phyloP scores from a whole-genome alignment of 1,284 basidiomycete species.

The Erythrobasidium hasegawianum region DNA sequence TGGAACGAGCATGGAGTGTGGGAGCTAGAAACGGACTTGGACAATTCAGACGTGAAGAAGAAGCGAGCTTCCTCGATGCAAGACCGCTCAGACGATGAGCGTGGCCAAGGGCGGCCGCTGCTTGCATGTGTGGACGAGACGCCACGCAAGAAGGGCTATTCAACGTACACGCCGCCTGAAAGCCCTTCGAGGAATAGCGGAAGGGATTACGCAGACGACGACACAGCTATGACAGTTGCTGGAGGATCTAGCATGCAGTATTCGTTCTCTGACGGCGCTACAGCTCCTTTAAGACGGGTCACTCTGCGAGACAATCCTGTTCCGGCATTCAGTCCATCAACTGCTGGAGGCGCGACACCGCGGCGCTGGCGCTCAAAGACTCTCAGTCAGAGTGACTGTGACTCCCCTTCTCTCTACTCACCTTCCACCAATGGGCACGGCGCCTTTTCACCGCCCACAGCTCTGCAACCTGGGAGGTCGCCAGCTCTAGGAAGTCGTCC shows the following conservation, averaged over 20 bases:
- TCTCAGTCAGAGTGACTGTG: constrained; percentile 3
- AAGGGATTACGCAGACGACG: background rate
- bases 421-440: constrained; percentile 12
- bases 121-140: constrained; percentile 24
- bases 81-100: background rate
- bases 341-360: background rate
- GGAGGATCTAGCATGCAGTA: background rate
- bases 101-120: constrained; percentile 14
- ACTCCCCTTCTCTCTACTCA: constrained; percentile 24
- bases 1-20: constrained; percentile 31
- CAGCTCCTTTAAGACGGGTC: background rate
- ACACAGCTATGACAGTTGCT: background rate
- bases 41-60: background rate
- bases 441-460: constrained; percentile 5
- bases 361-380: constrained; percentile 13
- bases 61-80: background rate
- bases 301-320: constrained; percentile 17
- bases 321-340: constrained; percentile 11
- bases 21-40: background rate
- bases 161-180: constrained; percentile 9
- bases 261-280: background rate
- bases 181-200: background rate
- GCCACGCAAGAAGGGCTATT: constrained; percentile 16
- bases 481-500: constrained; percentile 15
- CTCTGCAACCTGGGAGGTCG: constrained; percentile 20